Conservation (phyloP, 225 moss, liverwort and hornwort species). For the Physcomitrellopsis africana region DNA sequence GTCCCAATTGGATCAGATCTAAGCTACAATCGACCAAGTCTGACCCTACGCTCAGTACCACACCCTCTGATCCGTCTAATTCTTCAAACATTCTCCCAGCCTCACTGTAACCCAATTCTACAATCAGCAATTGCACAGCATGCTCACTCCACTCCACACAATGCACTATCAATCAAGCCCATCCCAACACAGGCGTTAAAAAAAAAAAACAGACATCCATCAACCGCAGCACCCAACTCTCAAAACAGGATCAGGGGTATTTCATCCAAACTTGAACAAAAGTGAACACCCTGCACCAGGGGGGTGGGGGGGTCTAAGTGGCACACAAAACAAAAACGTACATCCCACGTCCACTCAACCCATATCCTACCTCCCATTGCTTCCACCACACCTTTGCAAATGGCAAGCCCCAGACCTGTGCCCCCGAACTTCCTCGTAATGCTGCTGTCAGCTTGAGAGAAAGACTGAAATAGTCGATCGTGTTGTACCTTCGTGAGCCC, state of each 20-base stretch:
- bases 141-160: too few relatives aligned
- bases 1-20: neutral
- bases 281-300: too few relatives aligned
- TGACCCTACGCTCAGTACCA: neutral
- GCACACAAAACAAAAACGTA: slow-evolving; percentile 77
- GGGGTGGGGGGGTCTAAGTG: slow-evolving; percentile 38
- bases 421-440: slow-evolving; percentile 89
- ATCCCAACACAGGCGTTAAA: neutral
- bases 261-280: neutral
- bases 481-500: slow-evolving; percentile 80
- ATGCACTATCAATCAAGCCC: too few relatives aligned
- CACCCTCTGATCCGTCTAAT: neutral
- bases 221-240: too few relatives aligned
- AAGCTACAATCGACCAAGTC: neutral
- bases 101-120: neutral
- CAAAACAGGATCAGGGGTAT: neutral
- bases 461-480: slow-evolving; percentile 82
- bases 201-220: too few relatives aligned
- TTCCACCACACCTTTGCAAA: slow-evolving; percentile 87
- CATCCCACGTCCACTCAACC: slow-evolving; percentile 72
- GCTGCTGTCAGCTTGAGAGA: slow-evolving; percentile 94
- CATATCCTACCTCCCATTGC: slow-evolving; percentile 90
- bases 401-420: slow-evolving; percentile 89
- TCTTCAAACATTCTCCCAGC: neutral
- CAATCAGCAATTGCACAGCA: too few relatives aligned